phyloP scores from a whole-genome alignment of 176 grass and related monocot genomes.

The Alloteropsis semialata region DNA sequence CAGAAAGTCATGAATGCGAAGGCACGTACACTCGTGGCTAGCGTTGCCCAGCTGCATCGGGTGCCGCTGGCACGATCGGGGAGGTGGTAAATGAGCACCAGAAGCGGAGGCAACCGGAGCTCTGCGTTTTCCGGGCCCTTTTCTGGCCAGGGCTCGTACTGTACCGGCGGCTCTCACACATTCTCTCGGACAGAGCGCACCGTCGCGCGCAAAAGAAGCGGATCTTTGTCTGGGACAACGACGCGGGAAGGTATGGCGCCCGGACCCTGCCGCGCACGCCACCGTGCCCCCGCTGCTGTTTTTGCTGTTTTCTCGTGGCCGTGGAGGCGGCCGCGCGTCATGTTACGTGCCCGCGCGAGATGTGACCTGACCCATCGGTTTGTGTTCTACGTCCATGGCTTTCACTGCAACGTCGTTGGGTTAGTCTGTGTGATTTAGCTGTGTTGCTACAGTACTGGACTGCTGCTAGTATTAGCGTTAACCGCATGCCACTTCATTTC shows the following conservation, averaged over 20 bases:
- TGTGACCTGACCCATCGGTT: too few species aligned
- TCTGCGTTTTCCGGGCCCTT: not conserved
- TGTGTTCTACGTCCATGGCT: too few species aligned
- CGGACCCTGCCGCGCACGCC: not conserved
- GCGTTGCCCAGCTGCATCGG: constrained; percentile 17
- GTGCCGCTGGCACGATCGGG: not conserved
- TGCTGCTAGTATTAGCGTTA: not conserved
- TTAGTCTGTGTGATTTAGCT: too few species aligned
- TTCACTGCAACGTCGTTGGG: too few species aligned
- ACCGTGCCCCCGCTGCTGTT: constrained; percentile 1
- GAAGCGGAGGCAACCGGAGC: not conserved
- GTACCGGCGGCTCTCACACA: not conserved
- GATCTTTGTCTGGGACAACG: constrained; percentile 14
- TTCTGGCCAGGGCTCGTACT: not conserved
- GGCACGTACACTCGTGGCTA: not conserved
- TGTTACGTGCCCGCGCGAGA: not conserved
- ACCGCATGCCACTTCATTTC: not conserved
- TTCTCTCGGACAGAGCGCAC: constrained; percentile 24
- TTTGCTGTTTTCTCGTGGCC: too few species aligned
- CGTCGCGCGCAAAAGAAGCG: not conserved
- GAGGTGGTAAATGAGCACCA: not conserved
- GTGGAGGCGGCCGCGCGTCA: not conserved
- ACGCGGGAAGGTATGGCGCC: not conserved
- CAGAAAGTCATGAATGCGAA: not conserved
- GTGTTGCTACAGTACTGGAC: too few species aligned